Base-by-base conservation (phyloP, 75 land plant genomes). In the Pinus taeda region DNA sequence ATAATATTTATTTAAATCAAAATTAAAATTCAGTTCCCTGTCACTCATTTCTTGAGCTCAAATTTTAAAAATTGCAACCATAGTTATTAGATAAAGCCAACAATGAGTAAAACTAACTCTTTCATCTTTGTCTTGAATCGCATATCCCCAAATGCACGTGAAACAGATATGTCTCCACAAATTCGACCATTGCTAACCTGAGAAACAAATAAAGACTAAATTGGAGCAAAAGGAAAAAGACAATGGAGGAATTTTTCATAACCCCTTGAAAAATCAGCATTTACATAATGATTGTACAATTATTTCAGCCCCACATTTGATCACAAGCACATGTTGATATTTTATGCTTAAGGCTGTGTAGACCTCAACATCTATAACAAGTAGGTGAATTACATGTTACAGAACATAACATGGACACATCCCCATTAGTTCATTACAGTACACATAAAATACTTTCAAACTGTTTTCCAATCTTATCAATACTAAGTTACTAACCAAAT, bases 111-210 rank as follows among this genome's bases (percentile, higher is more conserved):
- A 39, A 83, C 84, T 13, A 67, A 92, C 92, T 92, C 90, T 70
- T 82, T 87, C 75, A 87, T 90, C 77, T 83, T 92, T 65, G 93
- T 90, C 80, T 96, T 96, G 75, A 94, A 94, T 4, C 88, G 87
- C 26, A 86, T 76, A 75, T 96, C 99, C 63, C 99, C 99, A 92
- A 96, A 95, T 77, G 99, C 93, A 85, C 99, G 99, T 9, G 99
- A 94, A 9, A 96, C 99, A 71, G 99, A 85, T 15, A 96, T 91
- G 71, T 88, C 90, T 18, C 95, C 95, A 85, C 99, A 96, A 55
- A 96, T 91, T 73, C 99, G 83, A 22, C 99, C 99, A 82, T 96
- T 84, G 63, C 62, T 83, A 72, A 96, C 86, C 99, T 96, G 78
- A 18, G 75, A 65, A 71, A 45, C 60, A 45, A 58, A 60, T 1